Conservation (phyloP, 306 rosid genomes). For the Sechiopsis laciniata region DNA sequence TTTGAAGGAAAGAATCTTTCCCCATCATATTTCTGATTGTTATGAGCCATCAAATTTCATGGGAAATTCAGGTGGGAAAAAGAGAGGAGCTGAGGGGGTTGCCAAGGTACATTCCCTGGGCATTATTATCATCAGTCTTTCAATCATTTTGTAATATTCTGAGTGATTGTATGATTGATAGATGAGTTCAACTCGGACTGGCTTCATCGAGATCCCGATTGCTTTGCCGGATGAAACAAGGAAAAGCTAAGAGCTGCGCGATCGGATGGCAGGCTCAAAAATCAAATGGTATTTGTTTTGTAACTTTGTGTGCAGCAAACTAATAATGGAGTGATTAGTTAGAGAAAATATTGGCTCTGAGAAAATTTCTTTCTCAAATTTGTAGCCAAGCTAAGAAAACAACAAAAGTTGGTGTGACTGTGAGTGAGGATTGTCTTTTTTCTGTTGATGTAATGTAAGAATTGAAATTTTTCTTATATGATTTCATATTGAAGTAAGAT, state of each 20-base stretch:
- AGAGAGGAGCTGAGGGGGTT: background rate
- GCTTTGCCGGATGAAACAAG: conserved; percentile 10
- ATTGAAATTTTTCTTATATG: background rate
- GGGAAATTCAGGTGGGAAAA: background rate
- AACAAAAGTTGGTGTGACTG: background rate
- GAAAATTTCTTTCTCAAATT: background rate
- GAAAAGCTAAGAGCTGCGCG: background rate
- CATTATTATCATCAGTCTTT: background rate
- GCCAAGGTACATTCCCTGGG: background rate
- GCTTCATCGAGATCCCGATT: background rate
- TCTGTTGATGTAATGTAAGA: background rate
- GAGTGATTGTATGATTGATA: background rate
- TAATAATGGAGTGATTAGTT: conserved; percentile 2
- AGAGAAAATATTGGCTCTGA: background rate
- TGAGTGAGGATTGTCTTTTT: background rate
- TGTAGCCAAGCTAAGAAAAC: background rate
- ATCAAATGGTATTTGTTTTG: background rate
- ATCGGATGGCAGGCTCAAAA: background rate
- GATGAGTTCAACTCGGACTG: background rate
- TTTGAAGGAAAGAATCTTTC: background rate
- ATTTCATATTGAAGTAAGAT: background rate
- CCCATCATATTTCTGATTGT: background rate
- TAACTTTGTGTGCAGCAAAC: conserved; percentile 9
- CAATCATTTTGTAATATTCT: background rate
- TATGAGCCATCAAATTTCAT: background rate